Evolutionary conservation across 176 grass and related monocot genomes (phyloP).

Genomic region (Aegilops sharonensis): DNA sequence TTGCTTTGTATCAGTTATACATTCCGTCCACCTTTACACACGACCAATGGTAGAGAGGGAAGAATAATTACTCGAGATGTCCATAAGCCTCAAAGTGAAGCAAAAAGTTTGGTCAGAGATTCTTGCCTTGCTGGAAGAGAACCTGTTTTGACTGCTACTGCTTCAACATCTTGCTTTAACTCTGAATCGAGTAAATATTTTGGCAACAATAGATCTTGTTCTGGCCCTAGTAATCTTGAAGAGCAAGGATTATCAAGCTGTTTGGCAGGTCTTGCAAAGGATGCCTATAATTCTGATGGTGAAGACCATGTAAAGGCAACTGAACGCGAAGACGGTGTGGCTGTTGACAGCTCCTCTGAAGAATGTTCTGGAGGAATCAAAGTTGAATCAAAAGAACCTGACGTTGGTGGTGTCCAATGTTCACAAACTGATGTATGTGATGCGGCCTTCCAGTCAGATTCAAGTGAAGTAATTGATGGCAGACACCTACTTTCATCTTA

Average conservation of each 20-base stretch:
- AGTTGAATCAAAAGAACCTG: slow-evolving; percentile 15
- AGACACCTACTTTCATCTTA: slow-evolving; percentile 22
- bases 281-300: slow-evolving; percentile 29
- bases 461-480: slow-evolving; percentile 27
- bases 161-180: slow-evolving; percentile 23
- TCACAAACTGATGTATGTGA: neutral
- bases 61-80: neutral
- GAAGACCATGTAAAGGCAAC: neutral
- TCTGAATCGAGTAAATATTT: slow-evolving; percentile 20
- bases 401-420: slow-evolving; percentile 16
- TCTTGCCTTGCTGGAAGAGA: slow-evolving; percentile 1
- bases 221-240: slow-evolving; percentile 16
- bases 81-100: slow-evolving; percentile 31
- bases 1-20: slow-evolving; percentile 35
- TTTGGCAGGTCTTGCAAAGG: slow-evolving; percentile 23
- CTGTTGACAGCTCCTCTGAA: slow-evolving; percentile 20
- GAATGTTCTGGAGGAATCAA: slow-evolving; percentile 6
- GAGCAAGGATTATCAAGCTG: slow-evolving; percentile 17
- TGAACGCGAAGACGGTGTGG: slow-evolving; percentile 9
- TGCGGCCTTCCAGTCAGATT: slow-evolving; percentile 25
- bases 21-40: slow-evolving; percentile 18
- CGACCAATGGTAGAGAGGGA: slow-evolving; percentile 24
- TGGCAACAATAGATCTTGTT: slow-evolving; percentile 17
- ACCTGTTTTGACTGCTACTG: slow-evolving; percentile 10
- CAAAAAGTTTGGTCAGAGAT: slow-evolving; percentile 21